A percentile compares a stretch with the other conserved stretches of the same genome.
Evolutionary conservation across 1,139 yeast species (phyloP).

Genomic region (Scheffersomyces illinoinensis): DNA sequence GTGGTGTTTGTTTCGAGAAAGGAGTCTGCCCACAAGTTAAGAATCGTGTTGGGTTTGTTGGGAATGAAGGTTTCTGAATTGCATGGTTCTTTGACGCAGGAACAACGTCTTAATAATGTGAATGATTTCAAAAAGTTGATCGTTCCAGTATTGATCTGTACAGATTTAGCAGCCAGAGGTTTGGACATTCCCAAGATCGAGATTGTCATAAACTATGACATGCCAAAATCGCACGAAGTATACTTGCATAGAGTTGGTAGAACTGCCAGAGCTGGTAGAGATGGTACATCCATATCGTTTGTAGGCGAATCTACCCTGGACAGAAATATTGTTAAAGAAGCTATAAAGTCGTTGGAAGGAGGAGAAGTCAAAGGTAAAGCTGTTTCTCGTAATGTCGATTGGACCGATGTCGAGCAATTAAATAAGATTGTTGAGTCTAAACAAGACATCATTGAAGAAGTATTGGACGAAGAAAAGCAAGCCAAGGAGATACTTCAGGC

Average conservation of each 20-base stretch:
- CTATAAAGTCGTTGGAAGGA: constrained; percentile 59
- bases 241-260: constrained; percentile 98
- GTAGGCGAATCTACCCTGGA: constrained; percentile 90
- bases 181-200: constrained; percentile 97
- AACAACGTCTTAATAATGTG: constrained; percentile 86
- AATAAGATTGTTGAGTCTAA: constrained; percentile 61
- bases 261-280: constrained; percentile 98
- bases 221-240: constrained; percentile 90
- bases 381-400: constrained; percentile 82
- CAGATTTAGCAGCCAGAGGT: constrained; percentile 99
- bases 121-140: constrained; percentile 76
- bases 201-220: constrained; percentile 88
- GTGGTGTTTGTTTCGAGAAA: constrained; percentile 92
- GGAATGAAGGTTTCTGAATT: constrained; percentile 90
- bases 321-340: constrained; percentile 84
- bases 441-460: constrained; percentile 64
- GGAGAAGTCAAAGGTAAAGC: constrained; percentile 52
- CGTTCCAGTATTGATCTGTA: constrained; percentile 88
- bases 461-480: constrained; percentile 81
- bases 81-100: constrained; percentile 94
- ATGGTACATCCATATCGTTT: constrained; percentile 87
- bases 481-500: constrained; percentile 86
- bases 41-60: constrained; percentile 80
- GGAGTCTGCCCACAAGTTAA: constrained; percentile 82
- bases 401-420: constrained; percentile 76